Percentiles rank a stretch among this genome's conserved stretches.
Conservation (phyloP, 2,329 filamentous ascomycete species). For the Aspergillus ochraceoroseus region DNA sequence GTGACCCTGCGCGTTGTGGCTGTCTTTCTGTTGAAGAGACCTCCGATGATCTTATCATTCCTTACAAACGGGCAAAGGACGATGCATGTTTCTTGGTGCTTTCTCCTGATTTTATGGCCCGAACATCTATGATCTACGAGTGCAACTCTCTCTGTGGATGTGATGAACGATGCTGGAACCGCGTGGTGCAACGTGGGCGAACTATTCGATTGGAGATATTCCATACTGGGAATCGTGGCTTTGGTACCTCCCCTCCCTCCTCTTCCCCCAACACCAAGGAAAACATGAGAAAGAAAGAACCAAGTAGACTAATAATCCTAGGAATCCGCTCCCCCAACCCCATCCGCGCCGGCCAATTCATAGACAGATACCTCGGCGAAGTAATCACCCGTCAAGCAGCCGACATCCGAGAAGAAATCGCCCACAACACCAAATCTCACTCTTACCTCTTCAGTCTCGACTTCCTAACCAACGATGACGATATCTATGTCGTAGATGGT, state of each 20-base stretch:
- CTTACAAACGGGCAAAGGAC: constrained; percentile 26
- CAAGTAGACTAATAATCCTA: constrained; percentile 18
- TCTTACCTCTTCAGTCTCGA: constrained; percentile 45
- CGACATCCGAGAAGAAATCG: constrained; percentile 36
- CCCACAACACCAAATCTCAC: constrained; percentile 24
- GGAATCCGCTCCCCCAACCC: constrained; percentile 39
- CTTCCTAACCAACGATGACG: constrained; percentile 30
- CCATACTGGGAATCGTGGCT: constrained; percentile 39
- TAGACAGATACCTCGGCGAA: constrained; percentile 46
- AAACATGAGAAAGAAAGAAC: background rate
- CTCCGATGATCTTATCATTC: constrained; percentile 28
- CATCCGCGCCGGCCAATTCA: constrained; percentile 43
- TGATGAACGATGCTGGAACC: constrained; percentile 37
- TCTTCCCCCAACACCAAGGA: background rate
- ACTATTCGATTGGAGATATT: constrained; percentile 43
- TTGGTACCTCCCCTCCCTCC: constrained; percentile 28
- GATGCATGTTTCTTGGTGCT: constrained; percentile 25
- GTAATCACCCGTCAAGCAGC: constrained; percentile 39
- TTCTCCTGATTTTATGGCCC: constrained; percentile 28
- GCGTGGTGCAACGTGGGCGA: constrained; percentile 41
- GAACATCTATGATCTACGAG: constrained; percentile 40
- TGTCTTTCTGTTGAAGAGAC: constrained; percentile 33
- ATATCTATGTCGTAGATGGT: constrained; percentile 43
- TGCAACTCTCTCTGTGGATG: constrained; percentile 41
- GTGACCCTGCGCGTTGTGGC: constrained; percentile 25